Evolutionary conservation across 2,329 filamentous ascomycete species (phyloP).

Genomic region (Capronia coronata): DNA sequence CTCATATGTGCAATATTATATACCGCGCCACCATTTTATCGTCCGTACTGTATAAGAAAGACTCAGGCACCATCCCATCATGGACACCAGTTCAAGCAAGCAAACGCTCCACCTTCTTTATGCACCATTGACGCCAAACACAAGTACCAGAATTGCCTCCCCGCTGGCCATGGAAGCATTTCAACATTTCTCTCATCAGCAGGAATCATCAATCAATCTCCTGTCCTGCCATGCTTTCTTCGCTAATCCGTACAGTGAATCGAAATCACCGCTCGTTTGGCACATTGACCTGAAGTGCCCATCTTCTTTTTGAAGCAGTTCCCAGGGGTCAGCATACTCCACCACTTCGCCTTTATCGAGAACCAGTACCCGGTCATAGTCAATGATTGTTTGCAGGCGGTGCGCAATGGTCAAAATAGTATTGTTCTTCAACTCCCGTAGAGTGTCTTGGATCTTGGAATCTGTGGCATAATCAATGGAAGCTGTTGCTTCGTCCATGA

Average conservation of each 20-base stretch:
- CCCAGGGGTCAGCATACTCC: conserved; percentile 85
- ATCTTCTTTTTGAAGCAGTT: conserved; percentile 64
- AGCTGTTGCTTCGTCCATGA: conserved; percentile 98
- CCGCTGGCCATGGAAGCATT: no score
- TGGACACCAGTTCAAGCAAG: not conserved
- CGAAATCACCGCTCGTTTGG: conserved; percentile 60
- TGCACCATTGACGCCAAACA: not conserved
- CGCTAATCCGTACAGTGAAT: conserved; percentile 51
- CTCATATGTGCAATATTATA: not conserved
- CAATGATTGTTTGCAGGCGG: conserved; percentile 89
- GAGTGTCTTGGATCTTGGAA: conserved; percentile 90
- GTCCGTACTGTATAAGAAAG: conserved; percentile 1
- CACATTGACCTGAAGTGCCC: conserved; percentile 64
- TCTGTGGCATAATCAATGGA: conserved; percentile 97
- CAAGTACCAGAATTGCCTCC: not conserved
- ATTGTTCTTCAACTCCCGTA: conserved; percentile 76
- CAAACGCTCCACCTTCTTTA: conserved; percentile 1
- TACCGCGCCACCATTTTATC: not conserved
- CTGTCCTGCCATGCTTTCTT: conserved; percentile 45
- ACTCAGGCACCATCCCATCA: not conserved
- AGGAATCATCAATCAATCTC: conserved; percentile 40
- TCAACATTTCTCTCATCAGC: not conserved
- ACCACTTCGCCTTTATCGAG: conserved; percentile 81
- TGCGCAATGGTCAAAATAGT: conserved; percentile 97
- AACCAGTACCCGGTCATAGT: conserved; percentile 96